Conservation (phyloP, 2,329 filamentous ascomycete species). For the Didymella arachidicola region DNA sequence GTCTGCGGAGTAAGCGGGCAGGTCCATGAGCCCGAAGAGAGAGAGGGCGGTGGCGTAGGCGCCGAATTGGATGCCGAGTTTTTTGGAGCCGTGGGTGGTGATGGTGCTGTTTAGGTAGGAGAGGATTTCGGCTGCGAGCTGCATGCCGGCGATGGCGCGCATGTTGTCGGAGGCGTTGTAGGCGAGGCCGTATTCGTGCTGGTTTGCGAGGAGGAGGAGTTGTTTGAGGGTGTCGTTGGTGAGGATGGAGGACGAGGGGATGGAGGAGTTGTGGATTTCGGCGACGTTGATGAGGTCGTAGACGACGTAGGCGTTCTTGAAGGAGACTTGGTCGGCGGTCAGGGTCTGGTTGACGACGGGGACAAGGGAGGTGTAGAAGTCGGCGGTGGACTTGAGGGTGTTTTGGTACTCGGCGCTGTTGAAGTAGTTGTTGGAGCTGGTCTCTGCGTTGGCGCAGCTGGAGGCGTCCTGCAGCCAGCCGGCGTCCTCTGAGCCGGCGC, state of each 20-base stretch:
- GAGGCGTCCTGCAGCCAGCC: slow-evolving; percentile 67
- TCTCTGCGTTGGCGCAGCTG: slow-evolving; percentile 62
- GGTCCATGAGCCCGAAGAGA: slow-evolving; percentile 66
- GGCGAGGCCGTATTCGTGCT: slow-evolving; percentile 82
- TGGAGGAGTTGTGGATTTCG: slow-evolving; percentile 68
- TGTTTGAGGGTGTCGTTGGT: slow-evolving; percentile 69
- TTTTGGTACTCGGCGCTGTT: slow-evolving; percentile 58
- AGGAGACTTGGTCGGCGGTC: slow-evolving; percentile 57
- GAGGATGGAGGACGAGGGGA: slow-evolving; percentile 63
- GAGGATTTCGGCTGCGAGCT: slow-evolving; percentile 58
- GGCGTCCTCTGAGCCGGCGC: slow-evolving; percentile 65
- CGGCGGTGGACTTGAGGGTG: slow-evolving; percentile 58
- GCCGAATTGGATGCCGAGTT: slow-evolving; percentile 65
- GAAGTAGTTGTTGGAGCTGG: slow-evolving; percentile 68
- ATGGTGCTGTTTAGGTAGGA: slow-evolving; percentile 56
- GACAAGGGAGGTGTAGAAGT: slow-evolving; percentile 62
- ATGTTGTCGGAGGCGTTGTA: slow-evolving; percentile 70
- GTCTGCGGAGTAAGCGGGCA: slow-evolving; percentile 60
- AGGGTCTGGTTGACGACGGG: slow-evolving; percentile 64
- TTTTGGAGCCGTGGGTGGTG: slow-evolving; percentile 46
- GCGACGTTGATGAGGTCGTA: slow-evolving; percentile 71
- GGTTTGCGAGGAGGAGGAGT: slow-evolving; percentile 76
- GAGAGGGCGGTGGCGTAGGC: slow-evolving; percentile 68
- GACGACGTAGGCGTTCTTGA: slow-evolving; percentile 70
- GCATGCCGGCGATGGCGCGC: slow-evolving; percentile 58